A percentile compares a stretch with the other conserved stretches of the same genome.
phyloP scores from a whole-genome alignment of 805 yeast genomes.

The Candida maesae region DNA sequence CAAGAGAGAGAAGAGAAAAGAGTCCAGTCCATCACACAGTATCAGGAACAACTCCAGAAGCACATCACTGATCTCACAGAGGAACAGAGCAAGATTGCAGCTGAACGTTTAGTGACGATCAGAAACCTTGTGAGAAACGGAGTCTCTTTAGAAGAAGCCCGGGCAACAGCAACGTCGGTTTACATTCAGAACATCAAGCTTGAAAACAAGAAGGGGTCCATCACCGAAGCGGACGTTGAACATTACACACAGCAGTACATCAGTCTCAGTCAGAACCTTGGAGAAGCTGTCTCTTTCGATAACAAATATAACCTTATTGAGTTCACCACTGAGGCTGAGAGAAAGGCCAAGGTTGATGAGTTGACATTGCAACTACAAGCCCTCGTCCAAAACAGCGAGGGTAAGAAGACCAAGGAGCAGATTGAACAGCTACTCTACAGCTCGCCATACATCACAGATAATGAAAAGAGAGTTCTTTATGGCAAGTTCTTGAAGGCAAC shows the following conservation, averaged over 20 bases:
- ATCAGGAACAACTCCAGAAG: conserved; percentile 30
- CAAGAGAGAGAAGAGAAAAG: conserved; percentile 41
- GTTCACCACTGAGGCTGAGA: conserved; percentile 34
- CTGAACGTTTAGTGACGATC: conserved; percentile 50
- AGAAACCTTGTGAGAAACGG: conserved; percentile 59
- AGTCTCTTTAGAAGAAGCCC: conserved; percentile 51
- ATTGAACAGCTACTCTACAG: conserved; percentile 41
- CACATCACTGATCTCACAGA: conserved; percentile 27
- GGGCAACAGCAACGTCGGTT: conserved; percentile 52
- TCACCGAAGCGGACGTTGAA: conserved; percentile 32
- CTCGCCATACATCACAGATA: conserved; percentile 29
- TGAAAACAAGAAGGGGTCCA: conserved; percentile 11
- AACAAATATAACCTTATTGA: conserved; percentile 37
- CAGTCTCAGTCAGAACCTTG: conserved; percentile 36
- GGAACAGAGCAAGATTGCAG: conserved; percentile 35
- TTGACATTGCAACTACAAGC: conserved; percentile 18
- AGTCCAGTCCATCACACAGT: conserved; percentile 27
- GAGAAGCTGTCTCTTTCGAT: conserved; percentile 46
- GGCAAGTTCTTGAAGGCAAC: conserved; percentile 48
- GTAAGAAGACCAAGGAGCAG: conserved; percentile 31
- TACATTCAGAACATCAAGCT: conserved; percentile 39
- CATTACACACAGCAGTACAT: conserved; percentile 30
- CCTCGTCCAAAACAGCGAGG: conserved; percentile 19
- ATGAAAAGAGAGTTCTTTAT: conserved; percentile 32
- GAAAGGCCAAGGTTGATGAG: conserved; percentile 25